phyloP scores from a whole-genome alignment of 768 basidiomycete genomes.

The Clavaria fumosa region DNA sequence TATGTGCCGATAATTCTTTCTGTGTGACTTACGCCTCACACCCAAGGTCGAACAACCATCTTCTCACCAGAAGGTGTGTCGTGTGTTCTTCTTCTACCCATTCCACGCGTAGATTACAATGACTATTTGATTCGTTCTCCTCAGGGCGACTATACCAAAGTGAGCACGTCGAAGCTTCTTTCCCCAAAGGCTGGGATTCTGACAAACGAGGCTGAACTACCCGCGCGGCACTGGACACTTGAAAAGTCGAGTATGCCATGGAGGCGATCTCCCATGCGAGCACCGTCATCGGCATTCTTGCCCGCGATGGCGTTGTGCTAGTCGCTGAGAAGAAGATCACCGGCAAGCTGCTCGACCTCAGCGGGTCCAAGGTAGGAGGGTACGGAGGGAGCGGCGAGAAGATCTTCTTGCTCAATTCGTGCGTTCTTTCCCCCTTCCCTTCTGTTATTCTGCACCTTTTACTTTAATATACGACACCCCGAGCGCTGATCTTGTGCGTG shows the following conservation, averaged over 20 bases:
- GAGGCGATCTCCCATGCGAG: conserved; percentile 96
- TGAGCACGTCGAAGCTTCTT: too few relatives aligned
- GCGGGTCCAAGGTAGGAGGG: conserved; percentile 69
- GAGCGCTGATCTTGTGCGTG: too few relatives aligned
- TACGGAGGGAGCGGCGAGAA: conserved; percentile 97
- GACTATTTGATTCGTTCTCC: conserved; percentile 9
- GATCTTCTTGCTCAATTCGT: conserved; percentile 91
- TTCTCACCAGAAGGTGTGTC: conserved; percentile 93
- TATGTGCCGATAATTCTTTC: conserved; percentile 10
- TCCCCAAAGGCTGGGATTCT: conserved; percentile 5
- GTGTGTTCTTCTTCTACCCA: too few relatives aligned
- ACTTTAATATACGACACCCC: too few relatives aligned
- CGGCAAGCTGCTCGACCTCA: conserved; percentile 89
- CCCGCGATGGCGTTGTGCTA: conserved; percentile 80
- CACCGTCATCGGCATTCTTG: conserved; percentile 83
- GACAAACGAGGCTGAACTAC: conserved; percentile 2
- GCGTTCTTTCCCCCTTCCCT: conserved; percentile 17
- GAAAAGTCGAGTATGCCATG: conserved; percentile 96
- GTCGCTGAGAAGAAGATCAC: conserved; percentile 98
- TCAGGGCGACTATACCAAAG: conserved; percentile 96
- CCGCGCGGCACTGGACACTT: conserved; percentile 8
- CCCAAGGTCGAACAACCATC: conserved; percentile 82
- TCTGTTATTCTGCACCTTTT: too few relatives aligned
- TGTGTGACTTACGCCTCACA: conserved; percentile 15
- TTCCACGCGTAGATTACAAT: conserved; percentile 2